phyloP scores from a whole-genome alignment of 495 filamentous ascomycete genomes.

The Trypethelium eluteriae region DNA sequence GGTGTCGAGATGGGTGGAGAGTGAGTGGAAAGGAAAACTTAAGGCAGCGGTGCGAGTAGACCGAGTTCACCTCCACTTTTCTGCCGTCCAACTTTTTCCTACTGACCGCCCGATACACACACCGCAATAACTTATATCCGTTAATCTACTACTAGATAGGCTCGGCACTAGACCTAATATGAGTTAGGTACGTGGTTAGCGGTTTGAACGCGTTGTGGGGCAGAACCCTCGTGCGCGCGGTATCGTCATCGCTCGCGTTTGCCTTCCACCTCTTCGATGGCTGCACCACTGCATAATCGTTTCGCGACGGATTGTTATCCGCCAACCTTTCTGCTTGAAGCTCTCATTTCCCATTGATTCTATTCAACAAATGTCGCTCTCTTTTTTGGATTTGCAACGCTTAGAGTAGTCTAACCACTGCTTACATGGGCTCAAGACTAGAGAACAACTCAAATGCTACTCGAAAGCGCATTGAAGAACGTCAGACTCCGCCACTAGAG shows the following conservation, averaged over 20 bases:
- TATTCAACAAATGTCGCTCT: too few relatives aligned
- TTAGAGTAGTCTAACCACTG: too few relatives aligned
- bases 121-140: not conserved
- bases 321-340: too few relatives aligned
- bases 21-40: not conserved
- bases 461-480: slow-evolving; percentile 76
- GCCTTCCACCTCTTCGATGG: not conserved
- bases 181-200: not conserved
- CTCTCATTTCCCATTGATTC: too few relatives aligned
- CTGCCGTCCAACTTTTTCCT: not conserved
- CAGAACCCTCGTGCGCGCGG: not conserved
- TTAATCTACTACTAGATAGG: not conserved
- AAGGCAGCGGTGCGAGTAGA: not conserved
- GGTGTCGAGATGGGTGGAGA: not conserved
- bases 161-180: not conserved
- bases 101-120: slow-evolving; percentile 4
- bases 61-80: not conserved
- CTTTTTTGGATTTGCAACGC: too few relatives aligned
- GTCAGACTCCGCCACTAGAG: slow-evolving; percentile 36
- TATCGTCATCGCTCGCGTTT: slow-evolving; percentile 3
- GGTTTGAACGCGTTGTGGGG: not conserved
- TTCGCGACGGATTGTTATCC: not conserved
- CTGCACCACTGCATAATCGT: not conserved
- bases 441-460: slow-evolving; percentile 67
- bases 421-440: slow-evolving; percentile 69